Evolutionary conservation across 2,329 filamentous ascomycete species (phyloP).

Genomic region (Colletotrichum costaricense): DNA sequence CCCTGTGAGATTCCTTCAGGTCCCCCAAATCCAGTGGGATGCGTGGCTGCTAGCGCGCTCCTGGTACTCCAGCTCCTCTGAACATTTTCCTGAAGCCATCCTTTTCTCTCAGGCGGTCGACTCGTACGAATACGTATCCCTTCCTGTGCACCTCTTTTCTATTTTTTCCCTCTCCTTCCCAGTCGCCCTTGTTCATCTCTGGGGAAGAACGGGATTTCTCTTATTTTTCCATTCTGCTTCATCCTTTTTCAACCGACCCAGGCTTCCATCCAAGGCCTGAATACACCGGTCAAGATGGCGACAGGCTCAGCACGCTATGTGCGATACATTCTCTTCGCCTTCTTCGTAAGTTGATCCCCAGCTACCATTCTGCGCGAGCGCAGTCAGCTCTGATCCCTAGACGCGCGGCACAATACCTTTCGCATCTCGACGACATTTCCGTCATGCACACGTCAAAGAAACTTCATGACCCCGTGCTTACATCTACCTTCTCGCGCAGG

Average conservation of each 20-base stretch:
- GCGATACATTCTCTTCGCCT: slow-evolving; percentile 83
- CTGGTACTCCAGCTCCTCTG: slow-evolving; percentile 21
- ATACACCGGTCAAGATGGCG: slow-evolving; percentile 60
- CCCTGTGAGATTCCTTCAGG: slow-evolving; percentile 24
- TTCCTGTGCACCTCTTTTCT: background rate
- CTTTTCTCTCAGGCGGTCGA: background rate
- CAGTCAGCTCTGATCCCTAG: background rate
- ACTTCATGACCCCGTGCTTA: slow-evolving; percentile 31
- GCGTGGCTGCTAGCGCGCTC: background rate
- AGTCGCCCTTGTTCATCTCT: background rate
- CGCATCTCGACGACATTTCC: background rate
- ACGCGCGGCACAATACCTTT: background rate
- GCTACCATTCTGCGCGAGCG: background rate
- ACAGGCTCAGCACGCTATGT: slow-evolving; percentile 79
- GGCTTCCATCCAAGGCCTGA: slow-evolving; percentile 17
- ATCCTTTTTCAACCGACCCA: background rate
- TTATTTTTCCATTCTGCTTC: slow-evolving; percentile 3
- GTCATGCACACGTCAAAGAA: background rate
- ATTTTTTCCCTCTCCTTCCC: background rate
- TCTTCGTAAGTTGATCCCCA: slow-evolving; percentile 73
- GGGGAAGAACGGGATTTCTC: background rate
- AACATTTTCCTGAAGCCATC: slow-evolving; percentile 26
- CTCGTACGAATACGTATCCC: background rate
- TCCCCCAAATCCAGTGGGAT: background rate
- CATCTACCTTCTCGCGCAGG: slow-evolving; percentile 48